These are phyloP conservation scores for Alnus rubra DNA, from an alignment of 306 rosid genomes.

Conservation along the genomic window DNA sequence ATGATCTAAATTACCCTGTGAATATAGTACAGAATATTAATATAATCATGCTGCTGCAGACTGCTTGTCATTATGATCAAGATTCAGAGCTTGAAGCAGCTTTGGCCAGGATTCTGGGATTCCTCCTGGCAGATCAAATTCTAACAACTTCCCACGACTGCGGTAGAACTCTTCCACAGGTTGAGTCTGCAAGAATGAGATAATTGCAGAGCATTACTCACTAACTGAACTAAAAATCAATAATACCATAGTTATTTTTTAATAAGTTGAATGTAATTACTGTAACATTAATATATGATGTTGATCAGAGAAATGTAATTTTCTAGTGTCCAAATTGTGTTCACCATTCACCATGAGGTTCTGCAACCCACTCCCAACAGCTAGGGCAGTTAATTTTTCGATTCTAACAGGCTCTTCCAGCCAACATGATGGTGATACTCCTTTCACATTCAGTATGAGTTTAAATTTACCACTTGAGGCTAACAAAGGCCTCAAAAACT, in stretches of 20 bases:
- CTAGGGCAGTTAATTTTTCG: background rate
- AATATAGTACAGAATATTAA: constrained; percentile 15
- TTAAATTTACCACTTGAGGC: background rate
- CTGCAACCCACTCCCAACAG: background rate
- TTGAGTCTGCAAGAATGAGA: constrained; percentile 57
- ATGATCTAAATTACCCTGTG: constrained; percentile 45
- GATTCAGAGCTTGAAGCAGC: constrained; percentile 81
- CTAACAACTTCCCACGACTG: constrained; percentile 69
- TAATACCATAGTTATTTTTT: too few relatives aligned
- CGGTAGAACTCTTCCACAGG: constrained; percentile 87
- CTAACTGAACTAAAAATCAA: constrained; percentile 1
- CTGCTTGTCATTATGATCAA: constrained; percentile 68
- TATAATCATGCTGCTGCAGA: constrained; percentile 69
- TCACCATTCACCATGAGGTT: background rate
- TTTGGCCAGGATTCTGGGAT: constrained; percentile 98
- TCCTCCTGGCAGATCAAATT: constrained; percentile 94
- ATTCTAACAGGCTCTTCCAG: background rate
- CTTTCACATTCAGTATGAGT: background rate
- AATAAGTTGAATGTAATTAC: too few relatives aligned
- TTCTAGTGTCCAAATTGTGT: background rate
- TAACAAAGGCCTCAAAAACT: background rate
- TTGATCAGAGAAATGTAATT: background rate
- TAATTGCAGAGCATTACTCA: constrained; percentile 13
- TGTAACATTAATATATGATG: background rate
- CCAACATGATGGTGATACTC: background rate